Evolutionary conservation across 1,284 basidiomycete species (phyloP), one percentile per base, ranked within the genome.

Genomic region (Inonotus obliquus): DNA sequence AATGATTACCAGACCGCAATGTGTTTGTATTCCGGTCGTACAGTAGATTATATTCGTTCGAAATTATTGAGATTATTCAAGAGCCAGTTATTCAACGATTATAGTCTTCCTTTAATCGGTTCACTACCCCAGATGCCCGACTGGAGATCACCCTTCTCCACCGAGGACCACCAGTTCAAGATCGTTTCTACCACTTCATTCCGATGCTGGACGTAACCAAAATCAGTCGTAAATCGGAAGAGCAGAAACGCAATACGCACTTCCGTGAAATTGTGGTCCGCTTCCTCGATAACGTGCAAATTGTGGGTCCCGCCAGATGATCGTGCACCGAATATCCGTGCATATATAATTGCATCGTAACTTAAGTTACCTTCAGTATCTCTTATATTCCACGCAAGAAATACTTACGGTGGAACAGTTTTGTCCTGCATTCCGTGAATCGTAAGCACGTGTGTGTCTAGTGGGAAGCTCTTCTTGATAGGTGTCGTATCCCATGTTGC

Each of bases 211-310:
- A 21, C 7, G 13, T 21, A 14, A 7, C 1, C 17, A 14, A n/a
- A 4, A 14, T 44, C 7, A 21, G 17, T 44, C 41, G 17, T 7
- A 44, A 44, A 17, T 44, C 6, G 1, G 17, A 39, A 54, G 14
- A 54, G 58, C n/a, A n/a, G n/a, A n/a, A 53, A 17, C 17, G 9
- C 35, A 21, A 27, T 17, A 53, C 76, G 54, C 62, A 82, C 81
- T 25, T 82, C 81, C 37, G 81, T 84, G 67, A 86, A 87, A 71
- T 90, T 91, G 69, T 91, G 89, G 72, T 89, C 87, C 13, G 84
- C 87, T 52, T 80, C 80, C 69, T 91, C 89, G 35, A 89, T 74
- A 29, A 85, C 73, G 68, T 84, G 79, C 27, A 91, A 74, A 29
- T 76, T 84, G 68, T 90, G 87, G 3, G 86, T 89, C 47, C 88